These are phyloP conservation scores for Pichia sp. DNA, from an alignment of 1,139 yeast species.

Conservation along the genomic window DNA sequence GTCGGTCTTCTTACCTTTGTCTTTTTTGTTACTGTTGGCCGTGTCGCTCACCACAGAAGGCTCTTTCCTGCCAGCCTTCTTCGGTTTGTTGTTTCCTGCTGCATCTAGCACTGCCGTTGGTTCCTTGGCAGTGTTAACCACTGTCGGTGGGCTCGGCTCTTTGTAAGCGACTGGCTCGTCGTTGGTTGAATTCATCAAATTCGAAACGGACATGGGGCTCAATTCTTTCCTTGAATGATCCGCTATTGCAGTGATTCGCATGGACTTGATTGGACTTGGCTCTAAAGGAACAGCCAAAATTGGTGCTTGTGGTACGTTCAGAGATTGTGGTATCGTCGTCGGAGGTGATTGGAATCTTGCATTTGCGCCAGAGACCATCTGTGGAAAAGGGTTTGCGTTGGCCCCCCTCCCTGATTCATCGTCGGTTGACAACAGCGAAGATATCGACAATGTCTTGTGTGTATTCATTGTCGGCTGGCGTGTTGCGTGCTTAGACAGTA, in stretches of 20 bases:
- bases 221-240: neutral
- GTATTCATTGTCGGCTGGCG: neutral
- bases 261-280: neutral
- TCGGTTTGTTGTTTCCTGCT: neutral
- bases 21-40: neutral
- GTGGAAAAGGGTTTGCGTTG: neutral
- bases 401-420: neutral
- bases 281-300: neutral
- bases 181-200: constrained; percentile 7
- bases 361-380: neutral
- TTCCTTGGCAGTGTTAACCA: neutral
- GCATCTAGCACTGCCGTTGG: neutral
- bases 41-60: neutral
- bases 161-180: neutral
- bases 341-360: neutral
- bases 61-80: constrained; percentile 1
- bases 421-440: constrained; percentile 2
- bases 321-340: neutral
- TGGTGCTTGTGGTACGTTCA: neutral
- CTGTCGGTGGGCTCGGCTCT: neutral
- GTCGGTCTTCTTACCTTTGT: neutral
- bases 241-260: neutral
- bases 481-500: neutral
- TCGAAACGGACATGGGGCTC: constrained; percentile 12
- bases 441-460: constrained; percentile 5